Percentiles rank a stretch among this genome's conserved stretches.
Conservation (phyloP, 1,284 basidiomycete genomes). For the Cryptococcus depauperatus region DNA sequence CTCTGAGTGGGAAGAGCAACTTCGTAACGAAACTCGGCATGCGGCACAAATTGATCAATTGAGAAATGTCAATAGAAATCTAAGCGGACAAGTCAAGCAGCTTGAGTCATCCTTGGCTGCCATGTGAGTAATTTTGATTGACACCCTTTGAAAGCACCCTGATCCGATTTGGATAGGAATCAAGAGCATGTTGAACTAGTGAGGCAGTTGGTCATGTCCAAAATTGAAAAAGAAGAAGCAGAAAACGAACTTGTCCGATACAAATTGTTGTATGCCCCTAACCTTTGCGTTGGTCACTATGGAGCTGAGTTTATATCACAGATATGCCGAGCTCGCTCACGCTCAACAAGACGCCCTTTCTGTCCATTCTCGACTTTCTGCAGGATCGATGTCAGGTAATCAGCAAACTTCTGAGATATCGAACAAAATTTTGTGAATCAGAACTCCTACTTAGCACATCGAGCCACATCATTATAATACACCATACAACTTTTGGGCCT, state of each 20-base stretch:
- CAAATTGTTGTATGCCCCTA: slow-evolving; percentile 65
- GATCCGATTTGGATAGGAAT: slow-evolving; percentile 21
- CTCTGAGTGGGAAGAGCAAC: slow-evolving; percentile 72
- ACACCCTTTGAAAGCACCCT: slow-evolving; percentile 1
- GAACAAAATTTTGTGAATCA: too few species aligned
- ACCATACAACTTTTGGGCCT: too few species aligned
- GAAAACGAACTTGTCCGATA: slow-evolving; percentile 85
- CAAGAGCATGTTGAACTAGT: slow-evolving; percentile 49
- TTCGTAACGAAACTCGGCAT: slow-evolving; percentile 63
- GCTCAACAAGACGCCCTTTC: slow-evolving; percentile 64
- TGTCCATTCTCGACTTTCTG: slow-evolving; percentile 14
- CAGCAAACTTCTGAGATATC: too few species aligned
- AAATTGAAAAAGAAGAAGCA: slow-evolving; percentile 78
- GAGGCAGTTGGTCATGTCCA: slow-evolving; percentile 80
- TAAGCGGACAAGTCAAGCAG: slow-evolving; percentile 70
- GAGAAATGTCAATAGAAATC: slow-evolving; percentile 63
- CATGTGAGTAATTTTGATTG: slow-evolving; percentile 54
- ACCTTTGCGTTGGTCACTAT: background rate
- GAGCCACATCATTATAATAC: too few species aligned
- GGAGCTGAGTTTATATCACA: slow-evolving; percentile 33
- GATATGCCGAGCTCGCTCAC: slow-evolving; percentile 84
- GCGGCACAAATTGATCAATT: slow-evolving; percentile 64
- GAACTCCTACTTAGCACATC: too few species aligned
- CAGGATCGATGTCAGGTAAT: too few species aligned
- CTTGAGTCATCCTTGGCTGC: slow-evolving; percentile 70